Evolutionary conservation across 139 green algal species (phyloP), one percentile per base, ranked within the genome.

Genomic region (Chlorella sorokiniana): DNA sequence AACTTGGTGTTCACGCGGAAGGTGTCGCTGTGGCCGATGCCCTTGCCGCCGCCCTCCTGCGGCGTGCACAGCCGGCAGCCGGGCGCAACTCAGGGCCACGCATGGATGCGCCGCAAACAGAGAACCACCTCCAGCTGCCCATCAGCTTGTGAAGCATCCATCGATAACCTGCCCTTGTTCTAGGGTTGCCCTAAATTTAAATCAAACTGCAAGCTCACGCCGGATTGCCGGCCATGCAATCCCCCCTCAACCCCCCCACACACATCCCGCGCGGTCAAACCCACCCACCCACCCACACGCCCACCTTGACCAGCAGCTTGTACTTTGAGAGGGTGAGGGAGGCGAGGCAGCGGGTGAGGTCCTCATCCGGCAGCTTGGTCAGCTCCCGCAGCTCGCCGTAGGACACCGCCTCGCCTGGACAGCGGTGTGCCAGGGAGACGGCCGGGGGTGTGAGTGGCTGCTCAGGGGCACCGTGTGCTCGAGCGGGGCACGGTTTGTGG

Each of bases 1-100:
- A 99, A 99, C 61, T 93, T 91, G 16, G 75, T 44, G 85, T 98
- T 98, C 76, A 95, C 84, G 35, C 63, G 85, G 88, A 99, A 99
- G 68, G 78, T 87, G 91, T 99, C 97, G 31, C 42, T 88, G 81
- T 94, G 93, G 75, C 63, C 78, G 79, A 97, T 93, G 29, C 27
- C 51, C 51, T 68, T 67, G 35, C 51, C 35, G 52, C 31, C 72
- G 35, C 48, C 48, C 37, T 79, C 72, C 72, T 79, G 72, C 35
- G 23, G 42, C 0, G 29, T 33, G 23, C 23, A 22, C 18, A 11
- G 48, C 14, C 48, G 48, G 48, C 48, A 56, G 48, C 48, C 11
- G n/a, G n/a, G n/a, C n/a, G n/a, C n/a, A n/a, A n/a, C n/a, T n/a
- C n/a, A n/a, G n/a, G n/a, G n/a, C n/a, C n/a, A n/a, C n/a, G n/a